Base-by-base conservation (phyloP, 257 asterid species). In the Solanum raphanifolium region DNA sequence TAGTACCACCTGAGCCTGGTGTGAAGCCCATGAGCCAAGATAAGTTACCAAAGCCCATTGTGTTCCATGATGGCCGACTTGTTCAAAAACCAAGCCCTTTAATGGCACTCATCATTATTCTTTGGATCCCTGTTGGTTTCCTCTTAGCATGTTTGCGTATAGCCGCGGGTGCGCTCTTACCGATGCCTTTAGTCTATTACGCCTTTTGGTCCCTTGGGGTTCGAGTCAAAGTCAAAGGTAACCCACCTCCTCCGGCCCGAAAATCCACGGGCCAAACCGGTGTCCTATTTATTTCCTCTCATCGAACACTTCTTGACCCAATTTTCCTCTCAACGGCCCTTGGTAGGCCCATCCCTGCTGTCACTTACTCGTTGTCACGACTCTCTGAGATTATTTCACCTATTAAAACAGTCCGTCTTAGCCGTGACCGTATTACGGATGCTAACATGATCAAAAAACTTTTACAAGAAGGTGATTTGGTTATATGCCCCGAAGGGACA, bases 21-120 rank as follows among this genome's bases (percentile, higher is more conserved):
- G 89, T 91, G 13, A 84, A 86, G 74, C 94, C 97, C 15, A 90
- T 94, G 87, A 88, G 93, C 91, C 91, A 52, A 0, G 96, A 94
- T 76, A 92, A 89, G 88, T 83, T 95, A 84, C 91, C 91, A 7
- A 95, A 93, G 66, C 95, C 94, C 0, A 87, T 95, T 38, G 90
- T 95, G 39, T 95, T 95, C 90, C 98, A 95, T 74, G 98, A 95
- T n/a, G 98, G 98, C 1, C 91, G 98, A 12, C 95, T 95, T 2
- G 98, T 94, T 73, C 90, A 92, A 34, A 94, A 93, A 81, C 98
- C 96, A 23, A 90, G 52, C 25, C 98, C 98, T 0, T 39, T 93
- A 35, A 83, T 69, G 87, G 93, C 96, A 4, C 92, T 95, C 13
- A 83, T 95, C 34, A 94, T 92, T 58, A 84, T 95, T 29, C 89